phyloP scores from a whole-genome alignment of 2,329 filamentous ascomycete species.

The Lanzia echinophila region DNA sequence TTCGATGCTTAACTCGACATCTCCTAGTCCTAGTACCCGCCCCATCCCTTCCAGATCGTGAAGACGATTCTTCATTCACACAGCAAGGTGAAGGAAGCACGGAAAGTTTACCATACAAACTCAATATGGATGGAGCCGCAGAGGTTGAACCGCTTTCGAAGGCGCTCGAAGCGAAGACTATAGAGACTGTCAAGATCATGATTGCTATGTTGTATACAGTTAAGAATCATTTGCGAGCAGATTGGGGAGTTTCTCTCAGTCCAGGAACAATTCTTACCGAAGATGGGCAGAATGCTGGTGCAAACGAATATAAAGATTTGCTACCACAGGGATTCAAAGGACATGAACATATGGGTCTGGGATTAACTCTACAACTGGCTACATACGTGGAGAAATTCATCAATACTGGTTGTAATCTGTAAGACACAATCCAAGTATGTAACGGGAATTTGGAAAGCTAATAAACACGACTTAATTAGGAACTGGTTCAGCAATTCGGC shows the following conservation, averaged over 20 bases:
- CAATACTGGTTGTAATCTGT: slow-evolving; percentile 43
- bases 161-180: slow-evolving; percentile 40
- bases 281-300: slow-evolving; percentile 29
- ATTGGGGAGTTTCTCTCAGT: slow-evolving; percentile 45
- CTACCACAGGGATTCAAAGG: slow-evolving; percentile 44
- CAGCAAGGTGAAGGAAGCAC: slow-evolving; percentile 1
- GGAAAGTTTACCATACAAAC: slow-evolving; percentile 8
- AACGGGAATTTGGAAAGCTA: neutral
- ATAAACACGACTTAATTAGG: slow-evolving; percentile 22
- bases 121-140: neutral
- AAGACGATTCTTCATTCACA: slow-evolving; percentile 19
- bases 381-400: slow-evolving; percentile 56
- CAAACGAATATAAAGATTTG: slow-evolving; percentile 43
- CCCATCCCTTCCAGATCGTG: slow-evolving; percentile 20
- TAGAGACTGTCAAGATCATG: slow-evolving; percentile 50
- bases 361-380: slow-evolving; percentile 53
- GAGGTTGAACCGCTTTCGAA: slow-evolving; percentile 13
- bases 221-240: slow-evolving; percentile 57
- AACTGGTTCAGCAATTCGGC: slow-evolving; percentile 55
- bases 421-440: slow-evolving; percentile 3
- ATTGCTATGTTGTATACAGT: slow-evolving; percentile 56
- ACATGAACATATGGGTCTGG: slow-evolving; percentile 52
- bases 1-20: slow-evolving; percentile 52
- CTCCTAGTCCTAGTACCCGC: slow-evolving; percentile 37
- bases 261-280: slow-evolving; percentile 26